A percentile compares a stretch with the other conserved stretches of the same genome.
Conservation (phyloP, 805 yeast species). For the Yamadazyma takamatsuzukensis region DNA sequence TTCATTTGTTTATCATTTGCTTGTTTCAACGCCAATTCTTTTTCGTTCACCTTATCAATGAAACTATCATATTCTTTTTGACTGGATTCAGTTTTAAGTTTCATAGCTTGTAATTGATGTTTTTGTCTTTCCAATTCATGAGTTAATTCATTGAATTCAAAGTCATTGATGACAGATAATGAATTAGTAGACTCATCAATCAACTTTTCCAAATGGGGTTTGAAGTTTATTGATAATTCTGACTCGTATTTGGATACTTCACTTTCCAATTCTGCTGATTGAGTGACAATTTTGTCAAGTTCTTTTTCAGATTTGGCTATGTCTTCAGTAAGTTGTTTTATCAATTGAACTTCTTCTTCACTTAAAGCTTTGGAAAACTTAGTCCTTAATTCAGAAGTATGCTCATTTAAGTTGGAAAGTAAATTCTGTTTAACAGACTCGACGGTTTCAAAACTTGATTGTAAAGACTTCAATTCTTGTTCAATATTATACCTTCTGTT, state of each 20-base stretch:
- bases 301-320: conserved; percentile 37
- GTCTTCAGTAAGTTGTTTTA: conserved; percentile 30
- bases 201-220: conserved; percentile 41
- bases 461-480: conserved; percentile 39
- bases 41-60: conserved; percentile 24
- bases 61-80: conserved; percentile 24
- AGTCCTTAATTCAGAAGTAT: conserved; percentile 46
- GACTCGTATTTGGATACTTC: conserved; percentile 45
- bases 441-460: conserved; percentile 32
- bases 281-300: conserved; percentile 37
- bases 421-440: conserved; percentile 29
- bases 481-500: conserved; percentile 40
- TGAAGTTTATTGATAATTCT: conserved; percentile 55
- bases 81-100: conserved; percentile 23
- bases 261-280: conserved; percentile 44
- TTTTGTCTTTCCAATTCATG: conserved; percentile 21
- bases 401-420: conserved; percentile 39
- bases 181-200: conserved; percentile 9
- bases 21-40: conserved; percentile 41
- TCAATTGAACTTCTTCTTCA: conserved; percentile 41
- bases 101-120: conserved; percentile 24
- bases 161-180: conserved; percentile 10
- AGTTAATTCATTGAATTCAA: conserved; percentile 16
- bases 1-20: conserved; percentile 57
- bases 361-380: conserved; percentile 54